Conservation (phyloP, 176 grass and related monocot genomes). For the Raddia distichophylla region DNA sequence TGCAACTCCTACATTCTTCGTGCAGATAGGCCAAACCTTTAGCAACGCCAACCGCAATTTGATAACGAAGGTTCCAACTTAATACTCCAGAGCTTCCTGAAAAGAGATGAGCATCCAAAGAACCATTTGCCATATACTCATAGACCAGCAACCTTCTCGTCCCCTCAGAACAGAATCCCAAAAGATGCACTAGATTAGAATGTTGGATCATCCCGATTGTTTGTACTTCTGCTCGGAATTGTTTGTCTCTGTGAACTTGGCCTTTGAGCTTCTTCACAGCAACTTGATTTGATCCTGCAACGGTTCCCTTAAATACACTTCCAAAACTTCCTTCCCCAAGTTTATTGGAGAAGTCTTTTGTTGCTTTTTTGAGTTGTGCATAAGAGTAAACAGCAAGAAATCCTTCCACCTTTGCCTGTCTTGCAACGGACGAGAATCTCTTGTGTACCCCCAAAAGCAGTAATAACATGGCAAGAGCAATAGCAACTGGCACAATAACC, state of each 20-base stretch:
- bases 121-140: constrained; percentile 38
- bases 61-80: constrained; percentile 37
- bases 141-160: constrained; percentile 22
- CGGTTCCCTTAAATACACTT: constrained; percentile 28
- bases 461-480: neutral
- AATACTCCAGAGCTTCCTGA: neutral
- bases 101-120: constrained; percentile 32
- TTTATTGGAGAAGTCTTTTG: constrained; percentile 35
- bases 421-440: neutral
- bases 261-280: constrained; percentile 43
- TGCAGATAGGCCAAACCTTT: constrained; percentile 50
- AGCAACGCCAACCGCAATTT: constrained; percentile 21
- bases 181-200: constrained; percentile 36
- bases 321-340: constrained; percentile 44
- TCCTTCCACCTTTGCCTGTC: constrained; percentile 21
- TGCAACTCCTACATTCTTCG: constrained; percentile 53
- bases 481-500: neutral
- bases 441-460: constrained; percentile 21
- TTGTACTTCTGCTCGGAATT: constrained; percentile 40
- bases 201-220: constrained; percentile 46
- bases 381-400: constrained; percentile 38
- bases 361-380: constrained; percentile 20
- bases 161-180: constrained; percentile 33
- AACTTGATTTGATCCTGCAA: constrained; percentile 15
- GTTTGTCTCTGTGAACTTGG: constrained; percentile 25